These are phyloP conservation scores for Moniliella sp. DNA, from an alignment of 1,284 basidiomycete species.

Conservation along the genomic window DNA sequence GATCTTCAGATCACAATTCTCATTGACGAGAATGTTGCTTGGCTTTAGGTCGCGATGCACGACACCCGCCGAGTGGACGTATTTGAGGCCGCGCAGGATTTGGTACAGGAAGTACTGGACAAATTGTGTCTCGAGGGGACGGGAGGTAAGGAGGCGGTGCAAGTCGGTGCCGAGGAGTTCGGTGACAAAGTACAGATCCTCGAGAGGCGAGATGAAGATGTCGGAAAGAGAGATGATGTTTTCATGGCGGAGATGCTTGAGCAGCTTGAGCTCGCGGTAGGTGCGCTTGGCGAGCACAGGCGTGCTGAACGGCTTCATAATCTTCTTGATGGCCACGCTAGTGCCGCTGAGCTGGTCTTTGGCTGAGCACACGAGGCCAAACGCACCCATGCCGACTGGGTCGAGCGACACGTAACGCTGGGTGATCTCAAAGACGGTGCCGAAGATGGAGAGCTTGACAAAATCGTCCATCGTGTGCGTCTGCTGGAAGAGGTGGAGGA, in stretches of 20 bases:
- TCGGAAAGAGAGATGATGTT: constrained; percentile 40
- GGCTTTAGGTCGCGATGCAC: no score
- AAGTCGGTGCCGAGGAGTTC: no score
- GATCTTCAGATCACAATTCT: constrained; percentile 97
- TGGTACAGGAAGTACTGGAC: no score
- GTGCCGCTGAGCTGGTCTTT: constrained; percentile 88
- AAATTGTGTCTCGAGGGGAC: no score
- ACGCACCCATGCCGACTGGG: constrained; percentile 91
- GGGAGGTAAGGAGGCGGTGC: no score
- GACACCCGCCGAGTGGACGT: no score
- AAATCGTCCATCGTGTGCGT: constrained; percentile 45
- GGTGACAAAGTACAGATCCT: no score
- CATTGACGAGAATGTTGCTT: constrained; percentile 97
- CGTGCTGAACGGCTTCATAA: constrained; percentile 92
- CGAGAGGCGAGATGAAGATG: constrained; percentile 5
- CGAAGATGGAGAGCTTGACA: constrained; percentile 93
- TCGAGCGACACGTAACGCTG: constrained; percentile 87
- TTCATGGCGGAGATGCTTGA: constrained; percentile 96
- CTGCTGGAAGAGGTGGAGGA: no score
- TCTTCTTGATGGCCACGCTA: constrained; percentile 93
- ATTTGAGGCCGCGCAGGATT: no score
- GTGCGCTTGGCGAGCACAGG: constrained; percentile 93
- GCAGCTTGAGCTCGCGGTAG: constrained; percentile 85
- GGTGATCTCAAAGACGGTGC: constrained; percentile 67
- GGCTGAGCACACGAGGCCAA: constrained; percentile 47